A percentile compares a stretch with the other conserved stretches of the same genome.
These are phyloP conservation scores for Aspergillus nanangensis DNA, from an alignment of 495 filamentous ascomycete species.

Conservation along the genomic window DNA sequence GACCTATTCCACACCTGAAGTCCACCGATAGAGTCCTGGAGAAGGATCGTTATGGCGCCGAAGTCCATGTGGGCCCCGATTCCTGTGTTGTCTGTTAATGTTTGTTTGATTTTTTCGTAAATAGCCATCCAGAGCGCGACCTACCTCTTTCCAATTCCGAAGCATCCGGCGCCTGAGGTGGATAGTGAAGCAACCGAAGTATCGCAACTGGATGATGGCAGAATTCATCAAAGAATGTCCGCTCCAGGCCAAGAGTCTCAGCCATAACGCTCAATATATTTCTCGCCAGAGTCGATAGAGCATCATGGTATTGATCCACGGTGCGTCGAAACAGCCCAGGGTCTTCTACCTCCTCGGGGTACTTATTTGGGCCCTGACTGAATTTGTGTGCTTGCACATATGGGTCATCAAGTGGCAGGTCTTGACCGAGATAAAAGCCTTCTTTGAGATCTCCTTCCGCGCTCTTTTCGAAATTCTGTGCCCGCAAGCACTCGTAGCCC, in stretches of 20 bases:
- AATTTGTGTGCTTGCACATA: conserved; percentile 27
- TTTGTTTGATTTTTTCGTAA: no score
- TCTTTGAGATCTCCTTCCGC: conserved; percentile 41
- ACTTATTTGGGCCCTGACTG: conserved; percentile 41
- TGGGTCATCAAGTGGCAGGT: conserved; percentile 29
- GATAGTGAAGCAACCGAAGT: conserved; percentile 43
- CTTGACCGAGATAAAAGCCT: conserved; percentile 37
- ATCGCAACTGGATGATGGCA: conserved; percentile 26
- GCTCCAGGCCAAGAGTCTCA: conserved; percentile 29
- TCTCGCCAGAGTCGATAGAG: conserved; percentile 17
- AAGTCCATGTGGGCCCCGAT: conserved; percentile 52
- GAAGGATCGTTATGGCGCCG: conserved; percentile 42
- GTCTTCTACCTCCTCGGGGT: conserved; percentile 31
- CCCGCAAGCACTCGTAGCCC: conserved; percentile 40
- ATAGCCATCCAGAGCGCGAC: background rate
- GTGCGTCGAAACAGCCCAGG: conserved; percentile 25
- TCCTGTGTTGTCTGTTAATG: no score
- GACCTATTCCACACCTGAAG: conserved; percentile 39
- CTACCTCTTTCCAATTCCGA: conserved; percentile 9
- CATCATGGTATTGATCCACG: conserved; percentile 22
- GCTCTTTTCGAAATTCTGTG: conserved; percentile 37
- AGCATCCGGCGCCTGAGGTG: conserved; percentile 32
- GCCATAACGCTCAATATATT: conserved; percentile 33
- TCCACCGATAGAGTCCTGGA: conserved; percentile 34
- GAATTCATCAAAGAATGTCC: conserved; percentile 37